Percentiles rank a stretch among this genome's conserved stretches.
Conservation (phyloP, 441 rosid species). For the Populus trichocarpa region DNA sequence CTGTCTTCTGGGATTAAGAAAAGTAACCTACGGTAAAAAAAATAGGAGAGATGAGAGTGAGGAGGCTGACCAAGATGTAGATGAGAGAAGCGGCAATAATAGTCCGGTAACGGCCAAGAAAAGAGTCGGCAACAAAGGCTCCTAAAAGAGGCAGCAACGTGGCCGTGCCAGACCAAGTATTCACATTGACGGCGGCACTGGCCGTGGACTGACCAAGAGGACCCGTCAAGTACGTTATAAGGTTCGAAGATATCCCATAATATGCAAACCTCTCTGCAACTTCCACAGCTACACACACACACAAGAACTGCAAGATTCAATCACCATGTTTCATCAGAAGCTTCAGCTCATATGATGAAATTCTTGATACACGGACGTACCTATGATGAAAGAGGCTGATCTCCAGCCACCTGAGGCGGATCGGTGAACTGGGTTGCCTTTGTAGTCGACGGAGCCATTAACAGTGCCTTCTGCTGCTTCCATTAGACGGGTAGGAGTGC, state of each 20-base stretch:
- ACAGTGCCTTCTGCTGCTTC: neutral
- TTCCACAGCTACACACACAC: conserved; percentile 44
- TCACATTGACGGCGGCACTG: conserved; percentile 56
- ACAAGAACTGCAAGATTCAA: neutral
- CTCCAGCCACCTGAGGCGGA: neutral
- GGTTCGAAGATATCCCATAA: conserved; percentile 53
- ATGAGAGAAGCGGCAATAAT: conserved; percentile 48
- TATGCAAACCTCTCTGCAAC: conserved; percentile 69
- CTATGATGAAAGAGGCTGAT: neutral
- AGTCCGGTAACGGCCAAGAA: conserved; percentile 66
- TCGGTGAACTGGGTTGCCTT: neutral
- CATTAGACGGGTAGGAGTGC: neutral
- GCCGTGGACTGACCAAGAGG: conserved; percentile 61
- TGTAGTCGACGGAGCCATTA: neutral
- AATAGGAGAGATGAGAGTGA: neutral
- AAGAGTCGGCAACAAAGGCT: conserved; percentile 56
- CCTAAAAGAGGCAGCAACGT: conserved; percentile 52
- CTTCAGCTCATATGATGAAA: neutral
- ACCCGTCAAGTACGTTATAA: conserved; percentile 57
- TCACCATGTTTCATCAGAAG: neutral
- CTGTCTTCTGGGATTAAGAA: neutral
- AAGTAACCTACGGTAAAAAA: neutral
- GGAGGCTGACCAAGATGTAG: conserved; percentile 44
- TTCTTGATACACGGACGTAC: neutral
- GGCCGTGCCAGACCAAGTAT: conserved; percentile 58